These are phyloP conservation scores for Ophiocordyceps camponoti-rufipedis DNA, from an alignment of 2,329 filamentous ascomycete species.

Conservation along the genomic window DNA sequence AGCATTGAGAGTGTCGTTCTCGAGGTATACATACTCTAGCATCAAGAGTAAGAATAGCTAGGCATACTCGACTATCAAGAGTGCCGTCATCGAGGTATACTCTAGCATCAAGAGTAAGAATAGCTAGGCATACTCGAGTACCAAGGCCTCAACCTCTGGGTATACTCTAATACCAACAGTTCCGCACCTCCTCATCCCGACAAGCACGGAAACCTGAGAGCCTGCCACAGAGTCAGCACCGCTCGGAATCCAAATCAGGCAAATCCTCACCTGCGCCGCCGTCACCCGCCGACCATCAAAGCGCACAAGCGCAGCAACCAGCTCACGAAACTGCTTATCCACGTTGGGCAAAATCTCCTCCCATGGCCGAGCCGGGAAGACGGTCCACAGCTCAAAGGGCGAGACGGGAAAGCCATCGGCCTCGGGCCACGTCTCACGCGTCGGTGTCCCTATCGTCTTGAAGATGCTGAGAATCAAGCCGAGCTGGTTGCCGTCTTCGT, in stretches of 20 bases:
- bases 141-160: no score
- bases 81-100: no score
- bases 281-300: constrained; percentile 56
- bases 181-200: background rate
- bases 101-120: no score
- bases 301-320: constrained; percentile 49
- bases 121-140: no score
- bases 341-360: constrained; percentile 46
- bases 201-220: constrained; percentile 7
- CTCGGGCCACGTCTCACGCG: constrained; percentile 67
- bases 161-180: no score
- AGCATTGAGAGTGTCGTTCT: no score
- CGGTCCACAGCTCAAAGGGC: constrained; percentile 79
- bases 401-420: constrained; percentile 46
- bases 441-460: constrained; percentile 75
- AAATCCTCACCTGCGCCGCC: constrained; percentile 27
- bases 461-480: constrained; percentile 86
- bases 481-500: constrained; percentile 78
- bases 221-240: constrained; percentile 4
- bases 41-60: no score
- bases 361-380: constrained; percentile 54
- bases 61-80: no score
- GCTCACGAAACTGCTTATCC: constrained; percentile 37
- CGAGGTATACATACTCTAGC: no score
- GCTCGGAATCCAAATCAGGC: background rate